These are phyloP conservation scores for Calonectria hongkongensis DNA, from an alignment of 2,329 filamentous ascomycete species.

Conservation along the genomic window DNA sequence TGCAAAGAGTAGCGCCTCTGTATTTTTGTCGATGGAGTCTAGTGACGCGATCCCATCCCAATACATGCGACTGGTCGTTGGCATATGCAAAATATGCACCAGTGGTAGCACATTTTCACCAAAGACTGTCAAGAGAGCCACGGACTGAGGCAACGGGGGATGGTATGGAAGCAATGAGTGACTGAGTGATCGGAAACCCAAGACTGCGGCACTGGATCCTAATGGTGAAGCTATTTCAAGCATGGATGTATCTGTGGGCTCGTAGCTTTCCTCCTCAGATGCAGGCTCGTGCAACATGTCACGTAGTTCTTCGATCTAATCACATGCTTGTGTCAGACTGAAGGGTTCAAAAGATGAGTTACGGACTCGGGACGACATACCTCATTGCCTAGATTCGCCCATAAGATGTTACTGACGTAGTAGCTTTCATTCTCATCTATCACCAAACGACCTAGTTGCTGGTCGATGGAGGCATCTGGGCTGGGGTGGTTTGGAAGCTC, in stretches of 20 bases:
- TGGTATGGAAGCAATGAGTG: not conserved
- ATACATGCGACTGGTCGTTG: conserved; percentile 1
- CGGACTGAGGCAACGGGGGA: not conserved
- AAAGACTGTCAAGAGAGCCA: not conserved
- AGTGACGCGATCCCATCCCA: conserved; percentile 2
- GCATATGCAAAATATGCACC: not conserved
- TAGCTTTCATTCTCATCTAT: conserved; percentile 3
- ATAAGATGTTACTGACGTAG: conserved; percentile 4
- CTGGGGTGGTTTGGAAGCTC: not conserved
- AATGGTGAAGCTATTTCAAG: not conserved
- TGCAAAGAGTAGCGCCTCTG: conserved; percentile 1
- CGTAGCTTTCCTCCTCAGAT: not conserved
- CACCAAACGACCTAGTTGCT: conserved; percentile 1
- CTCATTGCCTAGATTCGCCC: not conserved
- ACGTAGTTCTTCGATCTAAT: not conserved
- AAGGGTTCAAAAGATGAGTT: not conserved
- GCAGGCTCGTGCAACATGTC: conserved; percentile 2
- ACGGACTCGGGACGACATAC: not conserved
- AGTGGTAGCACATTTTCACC: conserved; percentile 1
- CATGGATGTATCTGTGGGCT: not conserved
- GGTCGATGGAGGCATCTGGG: not conserved
- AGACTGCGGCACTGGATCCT: not conserved
- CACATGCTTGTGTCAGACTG: not conserved
- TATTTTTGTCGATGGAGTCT: not conserved
- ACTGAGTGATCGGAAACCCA: not conserved